Evolutionary conservation across 176 grass and related monocot species (phyloP), one percentile per base, ranked within the genome.

Genomic region (Carex cristatella): DNA sequence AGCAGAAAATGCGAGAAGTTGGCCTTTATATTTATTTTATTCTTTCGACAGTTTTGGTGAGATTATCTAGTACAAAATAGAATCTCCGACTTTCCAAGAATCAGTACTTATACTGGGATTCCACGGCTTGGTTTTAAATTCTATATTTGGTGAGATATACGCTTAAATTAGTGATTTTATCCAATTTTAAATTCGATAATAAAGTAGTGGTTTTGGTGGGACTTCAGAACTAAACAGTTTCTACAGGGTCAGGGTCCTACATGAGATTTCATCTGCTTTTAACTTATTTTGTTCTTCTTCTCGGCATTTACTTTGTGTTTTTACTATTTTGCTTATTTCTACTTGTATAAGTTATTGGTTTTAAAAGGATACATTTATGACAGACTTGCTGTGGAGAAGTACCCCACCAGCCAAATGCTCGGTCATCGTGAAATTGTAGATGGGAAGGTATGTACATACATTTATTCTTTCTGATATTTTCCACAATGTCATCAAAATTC

Each of bases 351-450:
- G 12, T 18, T 3, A 4, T 57, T 79, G 30, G 23, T 79, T 79
- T 79, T 58, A 58, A 58, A 9, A 13, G 1, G 48, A 57, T 79
- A 13, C 74, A 79, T 57, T 55, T 58, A 35, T 79, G 58, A 77
- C 92, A 94, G 92, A 33, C 51, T 92, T 83, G 85, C 90, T 67
- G 92, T 88, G 88, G 92, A 94, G 81, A 94, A 84, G 90, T 79
- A 53, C 80, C 90, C 92, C 18, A 58, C 42, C 19, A 94, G 86
- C 85, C 62, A 13, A 4, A 94, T 94, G 92, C 13, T 92, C 13
- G 92, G 92, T 61, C 86, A 80, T 73, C 92, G 90, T 83, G 84
- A 90, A 73, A 90, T 92, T 4, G 61, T 92, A 10, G 90, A 94
- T 33, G 92, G 88, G 0, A 94, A 94, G 92, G 92, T 94, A 19